Conservation (phyloP, 2,329 filamentous ascomycete genomes). For the Helotiales sp. region DNA sequence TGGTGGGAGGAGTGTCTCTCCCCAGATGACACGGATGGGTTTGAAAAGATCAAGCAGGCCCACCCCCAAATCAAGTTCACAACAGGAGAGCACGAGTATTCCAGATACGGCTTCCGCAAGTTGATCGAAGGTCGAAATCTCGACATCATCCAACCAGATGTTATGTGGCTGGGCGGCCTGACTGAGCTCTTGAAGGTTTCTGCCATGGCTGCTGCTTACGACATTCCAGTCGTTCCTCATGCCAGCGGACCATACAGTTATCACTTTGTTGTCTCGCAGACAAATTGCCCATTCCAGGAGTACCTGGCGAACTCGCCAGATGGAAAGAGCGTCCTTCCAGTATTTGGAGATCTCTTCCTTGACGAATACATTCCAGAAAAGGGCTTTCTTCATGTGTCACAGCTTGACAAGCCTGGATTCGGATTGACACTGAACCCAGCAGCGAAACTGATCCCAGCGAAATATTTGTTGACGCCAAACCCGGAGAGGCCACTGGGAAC, state of each 20-base stretch:
- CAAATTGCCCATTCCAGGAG: slow-evolving; percentile 93
- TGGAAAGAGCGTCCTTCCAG: slow-evolving; percentile 83
- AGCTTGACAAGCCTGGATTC: slow-evolving; percentile 88
- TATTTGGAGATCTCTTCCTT: slow-evolving; percentile 87
- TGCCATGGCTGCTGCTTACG: slow-evolving; percentile 87
- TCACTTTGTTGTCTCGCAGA: slow-evolving; percentile 91
- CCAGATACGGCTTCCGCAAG: slow-evolving; percentile 91
- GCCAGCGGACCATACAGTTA: slow-evolving; percentile 93
- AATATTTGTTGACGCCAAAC: slow-evolving; percentile 69
- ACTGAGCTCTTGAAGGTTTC: slow-evolving; percentile 89
- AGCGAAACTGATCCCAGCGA: slow-evolving; percentile 72
- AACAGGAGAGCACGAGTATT: slow-evolving; percentile 94
- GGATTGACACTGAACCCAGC: slow-evolving; percentile 83
- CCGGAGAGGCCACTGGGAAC: slow-evolving; percentile 47
- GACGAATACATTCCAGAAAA: slow-evolving; percentile 88
- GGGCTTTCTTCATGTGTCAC: slow-evolving; percentile 76
- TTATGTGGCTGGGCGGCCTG: slow-evolving; percentile 95
- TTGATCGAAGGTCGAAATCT: slow-evolving; percentile 88
- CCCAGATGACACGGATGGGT: slow-evolving; percentile 90
- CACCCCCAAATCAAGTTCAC: slow-evolving; percentile 92
- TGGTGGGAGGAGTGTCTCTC: slow-evolving; percentile 97
- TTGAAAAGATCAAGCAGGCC: slow-evolving; percentile 84
- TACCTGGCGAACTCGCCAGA: slow-evolving; percentile 93
- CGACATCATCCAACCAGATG: slow-evolving; percentile 92
- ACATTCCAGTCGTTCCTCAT: slow-evolving; percentile 93